Evolutionary conservation across 2,329 filamentous ascomycete genomes (phyloP).

Genomic region (Xylariales sp.): DNA sequence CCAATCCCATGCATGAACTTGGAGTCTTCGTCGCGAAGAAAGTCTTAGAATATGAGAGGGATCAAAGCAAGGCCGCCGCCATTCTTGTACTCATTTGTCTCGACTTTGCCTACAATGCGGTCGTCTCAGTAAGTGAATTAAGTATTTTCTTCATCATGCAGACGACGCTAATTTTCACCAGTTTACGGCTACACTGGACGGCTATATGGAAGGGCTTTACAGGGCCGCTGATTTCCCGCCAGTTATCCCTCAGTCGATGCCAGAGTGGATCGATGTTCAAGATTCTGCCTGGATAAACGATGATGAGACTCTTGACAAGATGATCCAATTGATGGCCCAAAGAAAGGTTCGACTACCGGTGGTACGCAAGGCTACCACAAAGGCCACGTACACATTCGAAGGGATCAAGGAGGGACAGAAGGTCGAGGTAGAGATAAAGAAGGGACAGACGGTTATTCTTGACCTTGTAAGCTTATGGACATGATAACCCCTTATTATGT

Average conservation of each 20-base stretch:
- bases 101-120: slow-evolving; percentile 7
- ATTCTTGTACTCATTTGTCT: slow-evolving; percentile 5
- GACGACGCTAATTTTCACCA: neutral
- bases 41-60: slow-evolving; percentile 4
- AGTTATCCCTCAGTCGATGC: neutral
- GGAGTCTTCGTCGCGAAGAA: slow-evolving; percentile 7
- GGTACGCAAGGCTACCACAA: slow-evolving; percentile 2
- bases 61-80: slow-evolving; percentile 3
- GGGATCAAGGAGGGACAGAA: neutral
- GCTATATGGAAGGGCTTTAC: slow-evolving; percentile 6
- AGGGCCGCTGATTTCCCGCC: neutral
- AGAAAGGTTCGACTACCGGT: slow-evolving; percentile 2
- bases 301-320: neutral
- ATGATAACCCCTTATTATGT: neutral
- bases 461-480: neutral
- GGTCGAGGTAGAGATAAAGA: too few relatives aligned
- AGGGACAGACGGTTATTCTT: neutral
- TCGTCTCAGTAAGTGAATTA: slow-evolving; percentile 2
- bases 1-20: slow-evolving; percentile 6
- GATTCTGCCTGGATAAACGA: neutral
- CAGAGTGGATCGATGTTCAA: slow-evolving; percentile 3
- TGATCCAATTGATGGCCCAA: slow-evolving; percentile 4
- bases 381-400: slow-evolving; percentile 1
- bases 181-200: slow-evolving; percentile 5
- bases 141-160: neutral